Evolutionary conservation across 805 yeast genomes (phyloP).

Genomic region (Metschnikowia baotianmanensis): DNA sequence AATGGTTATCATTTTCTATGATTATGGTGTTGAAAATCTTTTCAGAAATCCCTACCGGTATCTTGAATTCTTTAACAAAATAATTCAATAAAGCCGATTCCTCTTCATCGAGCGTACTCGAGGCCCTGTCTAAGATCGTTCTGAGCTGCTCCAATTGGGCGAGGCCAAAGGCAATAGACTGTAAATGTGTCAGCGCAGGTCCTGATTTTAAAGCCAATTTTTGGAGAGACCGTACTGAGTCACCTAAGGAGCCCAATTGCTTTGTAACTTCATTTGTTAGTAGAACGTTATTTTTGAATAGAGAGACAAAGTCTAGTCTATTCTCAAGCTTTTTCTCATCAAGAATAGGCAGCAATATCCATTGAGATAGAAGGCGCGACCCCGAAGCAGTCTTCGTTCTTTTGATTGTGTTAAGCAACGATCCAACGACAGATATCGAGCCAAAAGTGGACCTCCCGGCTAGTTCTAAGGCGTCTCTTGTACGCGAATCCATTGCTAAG

Average conservation of each 20-base stretch:
- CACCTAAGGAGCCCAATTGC: constrained; percentile 47
- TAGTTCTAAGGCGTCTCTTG: constrained; percentile 74
- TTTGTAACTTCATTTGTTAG: constrained; percentile 26
- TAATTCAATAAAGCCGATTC: constrained; percentile 18
- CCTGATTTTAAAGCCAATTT: constrained; percentile 41
- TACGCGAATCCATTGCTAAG: constrained; percentile 79
- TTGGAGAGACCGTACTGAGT: constrained; percentile 59
- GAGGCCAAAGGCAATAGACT: constrained; percentile 33
- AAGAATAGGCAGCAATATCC: constrained; percentile 81
- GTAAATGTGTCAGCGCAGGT: constrained; percentile 29
- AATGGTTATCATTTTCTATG: constrained; percentile 2
- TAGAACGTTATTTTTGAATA: constrained; percentile 26
- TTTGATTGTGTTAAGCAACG: constrained; percentile 65
- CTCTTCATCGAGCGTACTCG: constrained; percentile 21
- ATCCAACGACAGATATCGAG: constrained; percentile 58
- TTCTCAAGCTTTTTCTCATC: constrained; percentile 51
- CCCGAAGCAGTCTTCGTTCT: constrained; percentile 83
- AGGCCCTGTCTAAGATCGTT: constrained; percentile 16
- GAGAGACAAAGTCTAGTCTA: constrained; percentile 43
- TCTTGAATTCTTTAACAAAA: constrained; percentile 27
- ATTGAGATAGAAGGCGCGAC: constrained; percentile 68
- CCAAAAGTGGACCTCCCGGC: constrained; percentile 48
- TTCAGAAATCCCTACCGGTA: constrained; percentile 41
- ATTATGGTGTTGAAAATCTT: constrained; percentile 32
- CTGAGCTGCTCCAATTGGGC: constrained; percentile 18